Conservation (phyloP, 2,329 filamentous ascomycete genomes). For the Curvularia sp. region DNA sequence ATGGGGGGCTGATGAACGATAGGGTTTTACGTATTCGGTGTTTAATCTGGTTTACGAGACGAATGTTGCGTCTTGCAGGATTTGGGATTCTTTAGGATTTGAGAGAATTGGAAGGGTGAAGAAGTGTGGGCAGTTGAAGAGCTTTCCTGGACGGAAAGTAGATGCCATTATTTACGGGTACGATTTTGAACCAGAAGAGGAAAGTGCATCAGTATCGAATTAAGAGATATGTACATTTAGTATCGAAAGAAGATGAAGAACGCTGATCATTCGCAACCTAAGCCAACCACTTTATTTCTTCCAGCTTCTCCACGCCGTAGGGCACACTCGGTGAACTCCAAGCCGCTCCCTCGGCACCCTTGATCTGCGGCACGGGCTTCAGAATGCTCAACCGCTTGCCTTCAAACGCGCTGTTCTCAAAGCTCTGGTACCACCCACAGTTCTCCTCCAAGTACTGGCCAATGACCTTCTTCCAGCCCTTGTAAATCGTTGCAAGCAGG, state of each 20-base stretch:
- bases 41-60: neutral
- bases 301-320: neutral
- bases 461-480: slow-evolving; percentile 2
- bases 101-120: neutral
- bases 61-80: neutral
- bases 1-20: neutral
- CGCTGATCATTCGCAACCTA: neutral
- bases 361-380: slow-evolving; percentile 1
- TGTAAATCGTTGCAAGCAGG: neutral
- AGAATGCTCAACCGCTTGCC: slow-evolving; percentile 1
- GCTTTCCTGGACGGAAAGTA: neutral
- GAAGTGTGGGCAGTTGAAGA: neutral
- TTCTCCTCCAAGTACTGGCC: slow-evolving; percentile 1
- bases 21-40: neutral
- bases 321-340: neutral
- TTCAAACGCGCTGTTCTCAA: neutral
- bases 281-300: neutral
- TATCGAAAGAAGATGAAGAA: neutral
- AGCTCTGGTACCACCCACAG: slow-evolving; percentile 4
- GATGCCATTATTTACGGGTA: neutral
- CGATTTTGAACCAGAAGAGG: neutral
- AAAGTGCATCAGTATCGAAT: neutral
- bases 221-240: neutral
- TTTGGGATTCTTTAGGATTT: slow-evolving; percentile 1
- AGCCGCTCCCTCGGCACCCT: neutral